phyloP scores from a whole-genome alignment of 192 early-diverging fungal genomes.

The Rhizophagus sp. region DNA sequence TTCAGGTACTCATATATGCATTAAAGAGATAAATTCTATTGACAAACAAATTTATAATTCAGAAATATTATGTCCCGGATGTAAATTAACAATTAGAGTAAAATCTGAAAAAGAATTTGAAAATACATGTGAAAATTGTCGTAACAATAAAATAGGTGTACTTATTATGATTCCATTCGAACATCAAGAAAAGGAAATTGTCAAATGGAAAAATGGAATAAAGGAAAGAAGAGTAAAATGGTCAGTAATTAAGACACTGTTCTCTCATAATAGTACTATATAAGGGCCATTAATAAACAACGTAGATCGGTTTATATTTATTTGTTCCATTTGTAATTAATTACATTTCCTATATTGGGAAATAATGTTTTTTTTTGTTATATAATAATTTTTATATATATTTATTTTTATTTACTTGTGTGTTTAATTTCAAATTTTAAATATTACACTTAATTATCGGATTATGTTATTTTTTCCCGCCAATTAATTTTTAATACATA shows the following conservation, averaged over 20 bases:
- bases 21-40: background rate
- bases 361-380: background rate
- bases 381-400: too few relatives aligned
- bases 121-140: slow-evolving; percentile 5
- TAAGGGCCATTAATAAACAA: too few relatives aligned
- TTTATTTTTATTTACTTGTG: background rate
- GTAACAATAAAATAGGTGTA: background rate
- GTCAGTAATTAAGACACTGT: too few relatives aligned
- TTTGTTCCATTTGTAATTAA: background rate
- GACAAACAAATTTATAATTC: background rate
- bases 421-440: background rate
- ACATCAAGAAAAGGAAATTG: background rate
- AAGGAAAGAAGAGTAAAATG: too few relatives aligned
- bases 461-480: background rate
- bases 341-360: background rate
- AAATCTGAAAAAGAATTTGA: background rate
- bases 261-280: too few relatives aligned
- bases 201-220: too few relatives aligned
- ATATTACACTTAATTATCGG: background rate
- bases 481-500: background rate
- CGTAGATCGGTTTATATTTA: too few relatives aligned
- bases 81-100: background rate
- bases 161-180: background rate
- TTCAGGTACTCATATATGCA: slow-evolving; percentile 2
- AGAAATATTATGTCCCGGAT: background rate